Percentiles rank a stretch among this genome's conserved stretches.
phyloP scores from a whole-genome alignment of 108 stramenopile genomes.

The Nitzschia sp. region DNA sequence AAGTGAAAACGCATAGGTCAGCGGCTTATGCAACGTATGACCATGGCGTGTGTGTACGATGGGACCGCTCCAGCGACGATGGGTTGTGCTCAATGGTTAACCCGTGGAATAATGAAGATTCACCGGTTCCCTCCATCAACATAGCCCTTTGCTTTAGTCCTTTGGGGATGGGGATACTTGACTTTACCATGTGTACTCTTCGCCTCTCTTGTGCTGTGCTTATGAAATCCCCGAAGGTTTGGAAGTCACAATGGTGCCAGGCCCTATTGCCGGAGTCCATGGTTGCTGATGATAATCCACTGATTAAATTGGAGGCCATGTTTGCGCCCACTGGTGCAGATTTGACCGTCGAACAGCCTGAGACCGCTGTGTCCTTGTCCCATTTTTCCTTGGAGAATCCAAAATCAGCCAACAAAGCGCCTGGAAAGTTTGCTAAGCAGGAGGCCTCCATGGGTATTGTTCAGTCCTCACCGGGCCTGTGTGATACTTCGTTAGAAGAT shows the following conservation, averaged over 20 bases:
- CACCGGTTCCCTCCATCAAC: conserved; percentile 71
- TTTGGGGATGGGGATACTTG: conserved; percentile 63
- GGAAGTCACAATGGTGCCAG: conserved; percentile 60
- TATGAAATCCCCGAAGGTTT: conserved; percentile 54
- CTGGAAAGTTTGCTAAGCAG: no score
- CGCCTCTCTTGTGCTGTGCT: conserved; percentile 56
- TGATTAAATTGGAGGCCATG: conserved; percentile 43
- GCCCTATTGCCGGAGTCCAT: conserved; percentile 12
- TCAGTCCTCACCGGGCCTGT: no score
- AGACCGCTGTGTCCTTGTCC: no score
- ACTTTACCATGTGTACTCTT: conserved; percentile 63
- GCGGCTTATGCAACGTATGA: conserved; percentile 39
- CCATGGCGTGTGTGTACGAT: conserved; percentile 68
- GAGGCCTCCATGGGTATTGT: no score
- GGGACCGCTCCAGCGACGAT: conserved; percentile 51
- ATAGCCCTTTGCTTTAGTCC: conserved; percentile 63
- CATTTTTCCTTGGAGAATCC: no score
- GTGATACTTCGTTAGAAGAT: no score
- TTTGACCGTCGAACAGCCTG: not conserved
- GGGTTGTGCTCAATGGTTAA: conserved; percentile 71
- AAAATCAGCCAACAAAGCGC: no score
- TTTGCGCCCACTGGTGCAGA: conserved; percentile 29
- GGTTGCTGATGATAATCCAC: not conserved
- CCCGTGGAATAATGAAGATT: conserved; percentile 73
- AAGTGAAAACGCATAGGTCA: conserved; percentile 50